A percentile compares a stretch with the other conserved stretches of the same genome.
phyloP scores from a whole-genome alignment of 129 eudicot genomes.

The Ambrosia artemisiifolia region DNA sequence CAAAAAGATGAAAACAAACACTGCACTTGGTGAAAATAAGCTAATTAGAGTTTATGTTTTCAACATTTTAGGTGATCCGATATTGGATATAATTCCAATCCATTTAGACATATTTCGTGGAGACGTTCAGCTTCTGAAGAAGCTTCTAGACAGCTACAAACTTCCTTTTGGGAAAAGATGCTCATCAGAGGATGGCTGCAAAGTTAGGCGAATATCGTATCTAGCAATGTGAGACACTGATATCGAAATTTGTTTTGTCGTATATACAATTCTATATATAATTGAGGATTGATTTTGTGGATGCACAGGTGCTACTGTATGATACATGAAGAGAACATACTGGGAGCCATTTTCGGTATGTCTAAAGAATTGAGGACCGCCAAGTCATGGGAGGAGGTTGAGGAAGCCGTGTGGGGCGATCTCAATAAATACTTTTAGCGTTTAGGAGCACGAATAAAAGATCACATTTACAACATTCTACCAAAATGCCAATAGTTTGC shows the following conservation, averaged over 20 bases:
- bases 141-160: conserved; percentile 63
- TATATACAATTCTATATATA: not conserved
- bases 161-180: conserved; percentile 53
- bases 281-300: not conserved
- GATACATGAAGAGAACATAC: conserved; percentile 78
- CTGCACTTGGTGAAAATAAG: not conserved
- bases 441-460: conserved; percentile 3
- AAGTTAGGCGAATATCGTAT: conserved; percentile 53
- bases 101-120: conserved; percentile 79
- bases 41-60: not conserved
- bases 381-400: conserved; percentile 88
- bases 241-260: not conserved
- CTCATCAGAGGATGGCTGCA: conserved; percentile 24
- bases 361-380: conserved; percentile 64
- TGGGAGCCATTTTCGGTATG: conserved; percentile 81
- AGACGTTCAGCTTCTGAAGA: conserved; percentile 58
- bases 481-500: not conserved
- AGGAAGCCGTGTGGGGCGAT: conserved; percentile 84
- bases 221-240: conserved; percentile 66
- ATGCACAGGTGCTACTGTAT: conserved; percentile 80
- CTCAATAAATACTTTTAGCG: conserved; percentile 49
- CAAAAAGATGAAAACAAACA: not conserved
- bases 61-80: conserved; percentile 66
- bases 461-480: not conserved
- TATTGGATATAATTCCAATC: conserved; percentile 75